These are phyloP conservation scores for Verticillium nubilum DNA, from an alignment of 2,329 filamentous ascomycete genomes.

Conservation along the genomic window DNA sequence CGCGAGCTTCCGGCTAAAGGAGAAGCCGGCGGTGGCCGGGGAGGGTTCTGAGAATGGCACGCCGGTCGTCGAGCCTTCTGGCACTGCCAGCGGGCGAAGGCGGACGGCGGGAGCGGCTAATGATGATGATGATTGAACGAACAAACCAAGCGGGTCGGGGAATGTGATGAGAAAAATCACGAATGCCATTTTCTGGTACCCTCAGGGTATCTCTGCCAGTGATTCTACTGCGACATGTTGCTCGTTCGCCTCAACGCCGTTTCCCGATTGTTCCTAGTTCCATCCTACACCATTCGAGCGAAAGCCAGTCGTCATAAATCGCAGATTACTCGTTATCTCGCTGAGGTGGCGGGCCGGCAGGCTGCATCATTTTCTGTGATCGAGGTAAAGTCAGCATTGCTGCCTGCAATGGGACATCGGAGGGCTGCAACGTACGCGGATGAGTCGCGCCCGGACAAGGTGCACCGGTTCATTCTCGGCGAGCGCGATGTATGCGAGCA, in stretches of 20 bases:
- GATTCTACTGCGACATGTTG: background rate
- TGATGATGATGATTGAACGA: background rate
- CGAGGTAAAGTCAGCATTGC: background rate
- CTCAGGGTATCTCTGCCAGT: conserved; percentile 15
- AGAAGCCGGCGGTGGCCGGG: conserved; percentile 16
- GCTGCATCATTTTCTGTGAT: conserved; percentile 62
- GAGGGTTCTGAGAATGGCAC: conserved; percentile 17
- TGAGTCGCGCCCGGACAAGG: conserved; percentile 72
- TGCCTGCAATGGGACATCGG: background rate
- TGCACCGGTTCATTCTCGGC: conserved; percentile 81
- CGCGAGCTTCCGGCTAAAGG: conserved; percentile 52
- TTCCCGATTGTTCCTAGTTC: background rate
- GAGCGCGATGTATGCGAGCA: conserved; percentile 83
- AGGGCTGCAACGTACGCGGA: conserved; percentile 52
- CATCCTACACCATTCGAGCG: background rate
- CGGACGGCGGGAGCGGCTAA: conserved; percentile 10
- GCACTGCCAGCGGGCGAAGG: conserved; percentile 1
- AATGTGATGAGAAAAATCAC: background rate
- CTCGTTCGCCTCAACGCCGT: conserved; percentile 16
- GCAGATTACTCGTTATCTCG: background rate
- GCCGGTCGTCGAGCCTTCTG: conserved; percentile 6
- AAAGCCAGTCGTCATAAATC: background rate
- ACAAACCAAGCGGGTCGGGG: too few relatives aligned
- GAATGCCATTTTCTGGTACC: conserved; percentile 3
- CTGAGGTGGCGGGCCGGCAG: conserved; percentile 51